Conservation (phyloP, 257 asterid species). For the Solanum chilense region DNA sequence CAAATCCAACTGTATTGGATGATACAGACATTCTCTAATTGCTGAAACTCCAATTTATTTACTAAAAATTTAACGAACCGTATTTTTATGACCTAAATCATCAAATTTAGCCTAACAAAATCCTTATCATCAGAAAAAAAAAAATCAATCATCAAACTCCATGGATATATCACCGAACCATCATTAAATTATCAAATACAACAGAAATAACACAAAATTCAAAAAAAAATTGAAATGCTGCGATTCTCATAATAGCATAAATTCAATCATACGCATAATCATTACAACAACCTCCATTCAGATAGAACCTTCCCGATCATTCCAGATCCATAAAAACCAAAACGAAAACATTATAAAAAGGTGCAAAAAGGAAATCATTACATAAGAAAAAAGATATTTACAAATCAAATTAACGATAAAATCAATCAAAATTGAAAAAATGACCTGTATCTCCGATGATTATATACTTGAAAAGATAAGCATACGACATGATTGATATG, state of each 20-base stretch:
- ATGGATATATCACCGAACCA: not conserved
- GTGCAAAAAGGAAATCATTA: not conserved
- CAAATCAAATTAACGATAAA: not conserved
- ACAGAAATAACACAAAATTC: not conserved
- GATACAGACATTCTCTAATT: not conserved
- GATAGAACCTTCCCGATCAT: not conserved
- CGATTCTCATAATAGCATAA: not conserved
- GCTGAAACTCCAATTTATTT: not conserved
- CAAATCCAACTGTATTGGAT: not conserved
- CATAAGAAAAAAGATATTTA: not conserved
- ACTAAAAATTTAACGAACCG: not conserved
- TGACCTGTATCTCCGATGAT: conserved; percentile 64
- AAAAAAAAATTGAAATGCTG: not conserved
- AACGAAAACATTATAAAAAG: not conserved
- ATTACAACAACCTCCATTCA: not conserved
- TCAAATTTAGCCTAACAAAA: not conserved
- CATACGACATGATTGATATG: conserved; percentile 37
- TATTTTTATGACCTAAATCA: not conserved
- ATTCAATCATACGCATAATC: not conserved
- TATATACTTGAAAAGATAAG: conserved; percentile 65
- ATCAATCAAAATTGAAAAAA: not conserved
- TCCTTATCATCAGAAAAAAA: not conserved
- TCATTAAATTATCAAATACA: not conserved
- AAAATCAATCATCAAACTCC: not conserved
- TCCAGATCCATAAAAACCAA: not conserved